phyloP scores from a whole-genome alignment of 2,329 filamentous ascomycete species.

The Xylariaceae sp. region DNA sequence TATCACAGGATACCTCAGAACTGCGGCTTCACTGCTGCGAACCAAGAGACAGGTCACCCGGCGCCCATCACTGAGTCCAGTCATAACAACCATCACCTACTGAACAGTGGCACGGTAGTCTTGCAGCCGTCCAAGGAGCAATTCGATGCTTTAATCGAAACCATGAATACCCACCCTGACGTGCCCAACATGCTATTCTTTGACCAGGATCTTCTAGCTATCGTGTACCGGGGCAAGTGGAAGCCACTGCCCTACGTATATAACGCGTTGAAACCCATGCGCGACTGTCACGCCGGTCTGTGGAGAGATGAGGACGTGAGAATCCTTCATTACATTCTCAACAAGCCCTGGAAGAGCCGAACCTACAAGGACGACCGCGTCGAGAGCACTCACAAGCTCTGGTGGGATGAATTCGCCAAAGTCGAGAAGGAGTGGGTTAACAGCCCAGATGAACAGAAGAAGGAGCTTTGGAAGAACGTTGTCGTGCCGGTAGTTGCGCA shows the following conservation, averaged over 20 bases:
- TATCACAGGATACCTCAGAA: constrained; percentile 27
- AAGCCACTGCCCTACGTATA: constrained; percentile 29
- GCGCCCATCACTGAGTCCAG: constrained; percentile 25
- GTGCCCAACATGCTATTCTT: constrained; percentile 30
- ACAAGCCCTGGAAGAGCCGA: constrained; percentile 31
- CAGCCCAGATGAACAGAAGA: constrained; percentile 24
- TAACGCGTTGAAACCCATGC: constrained; percentile 32
- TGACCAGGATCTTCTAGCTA: constrained; percentile 31
- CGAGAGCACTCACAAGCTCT: constrained; percentile 30
- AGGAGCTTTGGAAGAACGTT: constrained; percentile 29
- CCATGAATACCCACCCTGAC: constrained; percentile 30
- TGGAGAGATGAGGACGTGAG: constrained; percentile 28
- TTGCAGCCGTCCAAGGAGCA: constrained; percentile 28
- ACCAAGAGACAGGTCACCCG: constrained; percentile 28
- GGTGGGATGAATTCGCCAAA: constrained; percentile 30
- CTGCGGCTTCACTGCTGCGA: constrained; percentile 30
- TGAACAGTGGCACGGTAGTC: constrained; percentile 34
- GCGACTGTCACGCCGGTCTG: constrained; percentile 25
- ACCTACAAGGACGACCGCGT: constrained; percentile 23
- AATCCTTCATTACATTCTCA: constrained; percentile 30
- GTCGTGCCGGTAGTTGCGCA: constrained; percentile 32
- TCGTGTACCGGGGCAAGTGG: constrained; percentile 28
- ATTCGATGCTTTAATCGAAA: constrained; percentile 29
- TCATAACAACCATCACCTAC: constrained; percentile 32
- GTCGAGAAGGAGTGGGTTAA: constrained; percentile 30